Percentiles rank a stretch among this genome's conserved stretches.
These are phyloP conservation scores for Hypoxylon rubiginosum DNA, from an alignment of 2,329 filamentous ascomycete genomes.

Conservation along the genomic window DNA sequence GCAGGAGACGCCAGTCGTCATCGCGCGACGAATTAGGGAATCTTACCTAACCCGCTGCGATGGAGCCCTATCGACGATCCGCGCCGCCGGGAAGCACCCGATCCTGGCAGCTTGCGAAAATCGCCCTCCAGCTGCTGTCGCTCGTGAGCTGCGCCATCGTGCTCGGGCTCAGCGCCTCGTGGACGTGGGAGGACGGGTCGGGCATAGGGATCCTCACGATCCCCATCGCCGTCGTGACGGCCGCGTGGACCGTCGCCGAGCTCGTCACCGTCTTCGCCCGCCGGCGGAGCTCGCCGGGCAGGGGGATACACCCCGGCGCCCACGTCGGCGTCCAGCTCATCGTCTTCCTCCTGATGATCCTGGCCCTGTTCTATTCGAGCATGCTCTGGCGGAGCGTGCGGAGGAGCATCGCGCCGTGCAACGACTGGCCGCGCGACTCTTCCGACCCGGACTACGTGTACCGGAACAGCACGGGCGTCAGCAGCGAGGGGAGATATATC, in stretches of 20 bases:
- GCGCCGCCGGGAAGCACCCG: slow-evolving; percentile 18
- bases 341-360: slow-evolving; percentile 34
- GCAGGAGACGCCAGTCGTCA: not conserved
- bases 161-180: slow-evolving; percentile 29
- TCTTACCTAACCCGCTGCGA: slow-evolving; percentile 4
- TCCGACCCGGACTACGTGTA: slow-evolving; percentile 23
- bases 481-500: not conserved
- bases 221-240: slow-evolving; percentile 22
- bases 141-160: slow-evolving; percentile 27
- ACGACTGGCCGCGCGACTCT: slow-evolving; percentile 31
- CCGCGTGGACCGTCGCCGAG: slow-evolving; percentile 36
- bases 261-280: slow-evolving; percentile 19
- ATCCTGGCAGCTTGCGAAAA: slow-evolving; percentile 32
- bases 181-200: slow-evolving; percentile 16
- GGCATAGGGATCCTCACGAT: slow-evolving; percentile 26
- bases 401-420: slow-evolving; percentile 22
- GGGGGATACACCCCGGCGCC: slow-evolving; percentile 38
- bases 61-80: slow-evolving; percentile 24
- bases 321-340: slow-evolving; percentile 40
- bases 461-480: not conserved
- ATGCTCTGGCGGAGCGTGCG: slow-evolving; percentile 31
- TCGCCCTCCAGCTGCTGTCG: slow-evolving; percentile 27
- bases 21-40: not conserved
- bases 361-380: slow-evolving; percentile 29
- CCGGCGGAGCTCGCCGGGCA: slow-evolving; percentile 18